Evolutionary conservation across 2,329 filamentous ascomycete genomes (phyloP).

Genomic region (Penicillium sp.): DNA sequence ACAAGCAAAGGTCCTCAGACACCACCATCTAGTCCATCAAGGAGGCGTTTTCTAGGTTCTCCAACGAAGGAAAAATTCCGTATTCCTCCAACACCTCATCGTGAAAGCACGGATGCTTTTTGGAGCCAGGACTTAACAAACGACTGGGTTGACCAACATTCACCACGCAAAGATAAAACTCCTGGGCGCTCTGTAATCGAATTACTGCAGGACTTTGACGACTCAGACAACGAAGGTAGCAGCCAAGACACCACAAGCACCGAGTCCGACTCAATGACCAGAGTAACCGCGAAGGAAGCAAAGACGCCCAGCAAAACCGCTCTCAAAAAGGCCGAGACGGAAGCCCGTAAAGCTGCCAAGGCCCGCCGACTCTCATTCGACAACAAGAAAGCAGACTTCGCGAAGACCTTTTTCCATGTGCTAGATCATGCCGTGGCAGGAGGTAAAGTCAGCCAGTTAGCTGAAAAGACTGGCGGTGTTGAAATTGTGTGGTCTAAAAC

Average conservation of each 20-base stretch:
- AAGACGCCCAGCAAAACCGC: conserved; percentile 39
- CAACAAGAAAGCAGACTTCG: conserved; percentile 53
- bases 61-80: conserved; percentile 47
- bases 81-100: conserved; percentile 52
- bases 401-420: conserved; percentile 55
- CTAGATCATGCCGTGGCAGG: conserved; percentile 55
- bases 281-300: conserved; percentile 9
- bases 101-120: conserved; percentile 54
- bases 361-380: conserved; percentile 55
- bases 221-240: conserved; percentile 39
- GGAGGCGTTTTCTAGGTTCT: conserved; percentile 41
- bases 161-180: conserved; percentile 46
- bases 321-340: conserved; percentile 39
- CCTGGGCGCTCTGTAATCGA: conserved; percentile 18
- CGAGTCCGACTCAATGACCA: conserved; percentile 15
- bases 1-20: conserved; percentile 28
- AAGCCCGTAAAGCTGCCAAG: conserved; percentile 36
- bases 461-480: conserved; percentile 57
- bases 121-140: conserved; percentile 55
- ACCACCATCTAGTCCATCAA: conserved; percentile 47
- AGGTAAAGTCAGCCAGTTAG: conserved; percentile 50
- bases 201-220: conserved; percentile 34
- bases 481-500: conserved; percentile 63
- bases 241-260: conserved; percentile 21
- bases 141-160: conserved; percentile 56